These are phyloP conservation scores for Leccinum barrowsii DNA, from an alignment of 768 basidiomycete species.

Conservation along the genomic window DNA sequence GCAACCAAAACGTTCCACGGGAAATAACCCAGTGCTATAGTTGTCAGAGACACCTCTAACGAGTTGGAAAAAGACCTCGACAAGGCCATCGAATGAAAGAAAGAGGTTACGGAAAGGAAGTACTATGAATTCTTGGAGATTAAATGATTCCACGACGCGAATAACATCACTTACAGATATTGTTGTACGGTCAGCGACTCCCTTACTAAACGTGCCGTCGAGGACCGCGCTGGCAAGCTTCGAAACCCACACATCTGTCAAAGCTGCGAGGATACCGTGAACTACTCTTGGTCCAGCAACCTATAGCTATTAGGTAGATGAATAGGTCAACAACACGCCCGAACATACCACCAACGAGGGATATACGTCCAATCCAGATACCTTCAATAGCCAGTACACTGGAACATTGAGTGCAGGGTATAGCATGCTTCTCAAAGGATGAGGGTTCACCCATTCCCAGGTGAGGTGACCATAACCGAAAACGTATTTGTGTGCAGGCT, in stretches of 20 bases:
- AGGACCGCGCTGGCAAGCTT: constrained; percentile 55
- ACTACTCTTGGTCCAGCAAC: constrained; percentile 70
- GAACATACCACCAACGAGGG: constrained; percentile 60
- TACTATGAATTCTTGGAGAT: constrained; percentile 43
- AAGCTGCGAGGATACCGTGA: constrained; percentile 72
- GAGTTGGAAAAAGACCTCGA: constrained; percentile 92
- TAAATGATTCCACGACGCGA: not conserved
- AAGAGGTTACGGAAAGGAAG: constrained; percentile 76
- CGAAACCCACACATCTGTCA: constrained; percentile 74
- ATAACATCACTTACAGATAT: constrained; percentile 54
- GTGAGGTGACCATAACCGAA: constrained; percentile 91
- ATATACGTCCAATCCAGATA: constrained; percentile 46
- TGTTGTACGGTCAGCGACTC: constrained; percentile 30
- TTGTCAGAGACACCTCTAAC: constrained; percentile 82
- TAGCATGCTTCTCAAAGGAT: constrained; percentile 73
- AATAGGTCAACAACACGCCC: not conserved
- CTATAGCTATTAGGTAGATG: constrained; percentile 36
- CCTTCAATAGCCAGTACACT: constrained; percentile 67
- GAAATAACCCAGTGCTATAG: constrained; percentile 71
- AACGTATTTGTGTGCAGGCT: constrained; percentile 84
- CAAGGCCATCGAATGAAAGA: constrained; percentile 82
- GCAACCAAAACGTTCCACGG: constrained; percentile 57
- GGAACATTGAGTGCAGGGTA: constrained; percentile 83
- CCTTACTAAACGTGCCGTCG: constrained; percentile 46
- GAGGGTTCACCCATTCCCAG: constrained; percentile 86